Evolutionary conservation across 139 green algal genomes (phyloP).

Genomic region (Mychonastes homosphaera): DNA sequence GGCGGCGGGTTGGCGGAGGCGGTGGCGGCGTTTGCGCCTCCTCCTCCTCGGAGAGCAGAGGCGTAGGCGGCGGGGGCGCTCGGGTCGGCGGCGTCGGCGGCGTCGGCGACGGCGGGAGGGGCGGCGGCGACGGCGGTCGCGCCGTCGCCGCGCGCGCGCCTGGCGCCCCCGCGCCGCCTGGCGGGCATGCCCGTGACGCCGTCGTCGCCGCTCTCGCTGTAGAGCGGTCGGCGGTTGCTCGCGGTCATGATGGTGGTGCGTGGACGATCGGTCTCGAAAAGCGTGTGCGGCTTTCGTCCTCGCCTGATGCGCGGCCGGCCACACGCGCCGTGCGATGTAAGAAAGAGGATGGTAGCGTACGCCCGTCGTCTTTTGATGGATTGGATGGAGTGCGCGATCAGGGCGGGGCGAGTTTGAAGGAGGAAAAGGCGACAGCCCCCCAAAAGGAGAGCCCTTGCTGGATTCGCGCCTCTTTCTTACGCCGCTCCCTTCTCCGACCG

Average conservation of each 20-base stretch:
- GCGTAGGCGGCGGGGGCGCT: neutral
- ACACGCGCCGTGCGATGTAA: neutral
- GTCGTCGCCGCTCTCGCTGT: neutral
- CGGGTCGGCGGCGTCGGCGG: neutral
- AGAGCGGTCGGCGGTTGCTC: slow-evolving; percentile 15
- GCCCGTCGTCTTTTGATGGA: no score
- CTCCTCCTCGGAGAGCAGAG: slow-evolving; percentile 16
- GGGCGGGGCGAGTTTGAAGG: no score
- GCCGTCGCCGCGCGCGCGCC: neutral
- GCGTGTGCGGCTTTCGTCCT: neutral
- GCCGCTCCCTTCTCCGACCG: no score
- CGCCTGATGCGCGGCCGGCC: no score
- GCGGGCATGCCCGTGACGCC: neutral
- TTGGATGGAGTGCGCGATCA: no score
- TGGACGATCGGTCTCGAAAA: neutral
- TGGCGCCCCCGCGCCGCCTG: neutral
- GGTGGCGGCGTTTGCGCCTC: no score
- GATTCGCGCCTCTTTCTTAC: no score
- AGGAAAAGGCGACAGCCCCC: no score
- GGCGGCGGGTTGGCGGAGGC: neutral
- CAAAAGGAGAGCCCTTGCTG: no score
- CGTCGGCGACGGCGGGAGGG: neutral
- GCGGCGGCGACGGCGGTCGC: no score
- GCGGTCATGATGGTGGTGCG: slow-evolving; percentile 8
- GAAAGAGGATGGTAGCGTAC: neutral